These are phyloP conservation scores for Citropsis articulata DNA, from an alignment of 345 rosid species.

Conservation along the genomic window DNA sequence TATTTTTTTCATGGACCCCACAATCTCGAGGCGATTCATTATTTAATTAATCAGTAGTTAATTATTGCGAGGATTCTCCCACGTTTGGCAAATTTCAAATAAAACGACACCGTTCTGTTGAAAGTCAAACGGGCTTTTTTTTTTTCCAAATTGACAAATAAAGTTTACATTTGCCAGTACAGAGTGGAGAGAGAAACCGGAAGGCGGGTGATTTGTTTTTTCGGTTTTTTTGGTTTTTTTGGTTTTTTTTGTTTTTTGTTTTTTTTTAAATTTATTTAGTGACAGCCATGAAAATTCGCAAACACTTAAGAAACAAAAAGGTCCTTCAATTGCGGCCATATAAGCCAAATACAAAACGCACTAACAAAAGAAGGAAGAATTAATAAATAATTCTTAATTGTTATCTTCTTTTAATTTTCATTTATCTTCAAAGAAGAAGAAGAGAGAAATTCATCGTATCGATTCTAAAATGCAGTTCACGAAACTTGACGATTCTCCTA, in stretches of 20 bases:
- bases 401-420: background rate
- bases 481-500: slow-evolving; percentile 83
- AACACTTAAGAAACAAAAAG: slow-evolving; percentile 1
- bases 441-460: slow-evolving; percentile 10
- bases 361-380: background rate
- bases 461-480: slow-evolving; percentile 49
- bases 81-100: no score
- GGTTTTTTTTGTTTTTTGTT: background rate
- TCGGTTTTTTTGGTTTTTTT: background rate
- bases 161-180: no score
- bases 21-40: no score
- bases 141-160: no score
- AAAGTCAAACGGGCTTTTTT: background rate
- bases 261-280: slow-evolving; percentile 2
- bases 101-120: background rate
- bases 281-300: slow-evolving; percentile 58
- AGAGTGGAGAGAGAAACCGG: background rate
- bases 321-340: slow-evolving; percentile 19
- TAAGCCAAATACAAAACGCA: background rate
- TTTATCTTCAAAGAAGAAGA: slow-evolving; percentile 9
- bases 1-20: background rate
- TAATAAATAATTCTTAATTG: background rate
- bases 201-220: slow-evolving; percentile 3
- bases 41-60: no score
- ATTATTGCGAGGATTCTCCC: no score